phyloP scores from a whole-genome alignment of 2,329 filamentous ascomycete species.

The Scedosporium minutisporum region DNA sequence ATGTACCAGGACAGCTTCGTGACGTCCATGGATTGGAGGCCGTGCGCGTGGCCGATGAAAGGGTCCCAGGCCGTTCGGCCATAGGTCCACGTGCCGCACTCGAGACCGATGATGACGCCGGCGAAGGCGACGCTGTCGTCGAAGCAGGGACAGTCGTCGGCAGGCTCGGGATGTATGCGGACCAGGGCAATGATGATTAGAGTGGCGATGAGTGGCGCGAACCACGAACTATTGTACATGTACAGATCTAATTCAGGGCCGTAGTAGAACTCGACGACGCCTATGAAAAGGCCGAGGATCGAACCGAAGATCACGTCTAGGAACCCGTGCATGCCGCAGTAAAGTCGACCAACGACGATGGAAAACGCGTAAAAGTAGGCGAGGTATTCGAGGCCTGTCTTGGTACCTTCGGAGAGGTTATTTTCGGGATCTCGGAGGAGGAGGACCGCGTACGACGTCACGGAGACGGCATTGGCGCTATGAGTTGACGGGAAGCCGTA shows the following conservation, averaged over 20 bases:
- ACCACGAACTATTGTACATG: slow-evolving; percentile 55
- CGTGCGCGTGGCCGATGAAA: slow-evolving; percentile 33
- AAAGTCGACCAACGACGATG: slow-evolving; percentile 82
- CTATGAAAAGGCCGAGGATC: slow-evolving; percentile 59
- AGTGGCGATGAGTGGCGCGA: slow-evolving; percentile 54
- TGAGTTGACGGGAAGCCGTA: slow-evolving; percentile 98
- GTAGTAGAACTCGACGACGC: slow-evolving; percentile 49
- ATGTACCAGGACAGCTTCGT: slow-evolving; percentile 55
- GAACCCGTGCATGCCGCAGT: slow-evolving; percentile 98
- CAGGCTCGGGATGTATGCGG: slow-evolving; percentile 87
- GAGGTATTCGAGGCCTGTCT: slow-evolving; percentile 53
- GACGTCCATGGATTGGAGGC: slow-evolving; percentile 53
- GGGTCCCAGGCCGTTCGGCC: slow-evolving; percentile 40
- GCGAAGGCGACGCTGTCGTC: slow-evolving; percentile 93
- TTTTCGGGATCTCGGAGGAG: slow-evolving; percentile 58
- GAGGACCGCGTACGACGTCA: slow-evolving; percentile 74
- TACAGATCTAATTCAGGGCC: slow-evolving; percentile 58
- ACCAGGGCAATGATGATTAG: slow-evolving; percentile 66
- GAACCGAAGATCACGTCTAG: slow-evolving; percentile 80
- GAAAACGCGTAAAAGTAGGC: slow-evolving; percentile 81
- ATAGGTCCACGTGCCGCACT: slow-evolving; percentile 78
- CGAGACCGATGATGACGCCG: slow-evolving; percentile 77
- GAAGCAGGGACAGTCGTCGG: slow-evolving; percentile 93
- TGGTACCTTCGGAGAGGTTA: slow-evolving; percentile 47
- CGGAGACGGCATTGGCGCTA: slow-evolving; percentile 92